phyloP scores from a whole-genome alignment of 1,284 basidiomycete species.

The Neonothopanus nambi region DNA sequence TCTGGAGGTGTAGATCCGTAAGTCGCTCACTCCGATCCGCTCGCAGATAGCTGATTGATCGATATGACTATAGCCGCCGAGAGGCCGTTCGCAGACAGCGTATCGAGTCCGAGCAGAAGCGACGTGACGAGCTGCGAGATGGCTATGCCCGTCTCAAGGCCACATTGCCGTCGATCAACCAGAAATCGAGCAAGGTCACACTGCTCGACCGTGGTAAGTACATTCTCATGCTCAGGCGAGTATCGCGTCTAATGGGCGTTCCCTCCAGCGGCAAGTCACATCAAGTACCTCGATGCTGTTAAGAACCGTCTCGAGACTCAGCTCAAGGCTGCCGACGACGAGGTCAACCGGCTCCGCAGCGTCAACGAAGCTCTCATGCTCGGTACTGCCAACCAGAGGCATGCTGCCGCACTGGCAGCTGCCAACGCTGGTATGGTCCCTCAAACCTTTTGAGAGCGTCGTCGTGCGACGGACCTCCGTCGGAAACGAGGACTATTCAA shows the following conservation, averaged over 20 bases:
- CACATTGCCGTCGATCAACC: constrained; percentile 80
- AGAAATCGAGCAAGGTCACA: constrained; percentile 86
- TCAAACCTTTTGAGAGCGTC: constrained; percentile 47
- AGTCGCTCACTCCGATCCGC: constrained; percentile 21
- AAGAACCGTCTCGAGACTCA: constrained; percentile 71
- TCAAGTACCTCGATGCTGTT: constrained; percentile 77
- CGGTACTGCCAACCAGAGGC: constrained; percentile 70
- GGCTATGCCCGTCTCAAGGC: constrained; percentile 86
- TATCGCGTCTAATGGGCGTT: constrained; percentile 18
- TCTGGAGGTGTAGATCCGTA: constrained; percentile 50
- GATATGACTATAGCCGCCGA: constrained; percentile 49
- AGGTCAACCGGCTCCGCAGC: constrained; percentile 74
- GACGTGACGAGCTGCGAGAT: constrained; percentile 84
- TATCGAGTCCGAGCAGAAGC: constrained; percentile 84
- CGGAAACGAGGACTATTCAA: constrained; percentile 4
- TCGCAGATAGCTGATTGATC: neutral
- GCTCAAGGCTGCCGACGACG: constrained; percentile 71
- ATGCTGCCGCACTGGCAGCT: constrained; percentile 59
- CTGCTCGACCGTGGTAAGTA: constrained; percentile 80
- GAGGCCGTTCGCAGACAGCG: constrained; percentile 85
- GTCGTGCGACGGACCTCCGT: constrained; percentile 15
- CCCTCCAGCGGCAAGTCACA: constrained; percentile 66
- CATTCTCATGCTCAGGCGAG: constrained; percentile 12
- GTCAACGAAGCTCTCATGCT: constrained; percentile 86
- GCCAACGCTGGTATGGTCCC: constrained; percentile 35